phyloP scores from a whole-genome alignment of 208 protist genomes.

The Trypanosoma brucei region DNA sequence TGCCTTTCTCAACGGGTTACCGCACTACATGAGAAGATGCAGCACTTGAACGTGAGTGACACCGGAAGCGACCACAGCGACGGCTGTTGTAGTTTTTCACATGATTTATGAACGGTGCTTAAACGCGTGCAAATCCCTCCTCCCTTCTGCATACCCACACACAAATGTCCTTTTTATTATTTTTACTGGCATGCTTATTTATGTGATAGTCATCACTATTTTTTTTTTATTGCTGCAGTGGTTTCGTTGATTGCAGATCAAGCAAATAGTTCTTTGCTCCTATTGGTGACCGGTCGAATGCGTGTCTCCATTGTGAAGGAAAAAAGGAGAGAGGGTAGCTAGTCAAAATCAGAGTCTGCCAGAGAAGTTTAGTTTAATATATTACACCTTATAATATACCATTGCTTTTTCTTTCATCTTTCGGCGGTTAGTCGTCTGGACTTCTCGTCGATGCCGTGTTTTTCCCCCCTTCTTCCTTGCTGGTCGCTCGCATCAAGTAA shows the following conservation, averaged over 20 bases:
- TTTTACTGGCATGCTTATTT: conserved; percentile 10
- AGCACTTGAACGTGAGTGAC: not conserved
- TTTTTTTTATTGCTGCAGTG: not conserved
- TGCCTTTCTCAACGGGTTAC: not conserved
- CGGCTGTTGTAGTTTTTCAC: no score
- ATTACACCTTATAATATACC: no score
- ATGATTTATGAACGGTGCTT: not conserved
- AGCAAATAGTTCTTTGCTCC: no score
- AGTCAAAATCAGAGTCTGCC: no score
- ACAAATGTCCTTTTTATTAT: conserved; percentile 3
- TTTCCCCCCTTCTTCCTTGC: not conserved
- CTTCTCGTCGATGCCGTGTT: not conserved
- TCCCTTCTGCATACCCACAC: not conserved
- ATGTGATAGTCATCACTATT: conserved; percentile 1
- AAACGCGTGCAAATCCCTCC: not conserved
- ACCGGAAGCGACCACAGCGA: no score
- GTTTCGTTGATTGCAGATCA: no score
- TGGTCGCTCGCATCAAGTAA: not conserved
- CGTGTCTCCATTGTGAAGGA: no score
- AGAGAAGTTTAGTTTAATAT: no score
- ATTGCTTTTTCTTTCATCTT: not conserved
- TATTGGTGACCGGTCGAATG: no score
- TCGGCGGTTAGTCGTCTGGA: no score
- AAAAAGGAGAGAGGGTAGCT: no score
- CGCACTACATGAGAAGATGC: not conserved